phyloP scores from a whole-genome alignment of 169 alveolate genomes.

The Plasmodium chabaudi region DNA sequence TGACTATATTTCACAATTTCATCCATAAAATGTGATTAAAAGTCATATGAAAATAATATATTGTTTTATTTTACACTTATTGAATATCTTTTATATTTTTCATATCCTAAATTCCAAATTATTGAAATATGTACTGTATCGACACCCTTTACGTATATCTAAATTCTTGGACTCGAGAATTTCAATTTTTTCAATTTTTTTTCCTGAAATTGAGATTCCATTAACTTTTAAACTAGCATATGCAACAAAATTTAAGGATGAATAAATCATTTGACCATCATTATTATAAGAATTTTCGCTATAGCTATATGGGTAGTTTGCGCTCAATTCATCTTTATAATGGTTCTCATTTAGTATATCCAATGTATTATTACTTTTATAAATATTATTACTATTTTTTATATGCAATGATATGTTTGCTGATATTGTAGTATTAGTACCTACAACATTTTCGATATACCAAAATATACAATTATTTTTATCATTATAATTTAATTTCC shows the following conservation, averaged over 20 bases:
- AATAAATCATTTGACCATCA: not conserved
- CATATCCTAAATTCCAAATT: slow-evolving; percentile 47
- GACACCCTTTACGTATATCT: slow-evolving; percentile 19
- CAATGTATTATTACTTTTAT: not conserved
- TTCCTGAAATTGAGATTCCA: slow-evolving; percentile 46
- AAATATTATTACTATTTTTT: not conserved
- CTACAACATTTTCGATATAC: slow-evolving; percentile 29
- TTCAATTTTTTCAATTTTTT: slow-evolving; percentile 41
- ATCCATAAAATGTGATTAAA: not conserved
- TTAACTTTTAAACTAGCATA: slow-evolving; percentile 46
- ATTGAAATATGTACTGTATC: slow-evolving; percentile 29
- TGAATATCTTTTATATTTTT: not conserved
- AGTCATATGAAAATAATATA: not conserved
- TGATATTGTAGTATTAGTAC: slow-evolving; percentile 8
- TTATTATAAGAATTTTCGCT: not conserved
- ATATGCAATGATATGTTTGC: slow-evolving; percentile 26
- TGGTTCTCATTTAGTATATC: not conserved
- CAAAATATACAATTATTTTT: slow-evolving; percentile 12
- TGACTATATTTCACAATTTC: too few species aligned
- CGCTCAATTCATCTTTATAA: not conserved
- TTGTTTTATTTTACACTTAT: not conserved
- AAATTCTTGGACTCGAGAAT: slow-evolving; percentile 6
- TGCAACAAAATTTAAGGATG: slow-evolving; percentile 36
- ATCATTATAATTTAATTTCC: slow-evolving; percentile 23
- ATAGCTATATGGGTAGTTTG: not conserved